Base-by-base conservation (phyloP, 2,329 filamentous ascomycete genomes). In the Colletotrichum tofieldiae region DNA sequence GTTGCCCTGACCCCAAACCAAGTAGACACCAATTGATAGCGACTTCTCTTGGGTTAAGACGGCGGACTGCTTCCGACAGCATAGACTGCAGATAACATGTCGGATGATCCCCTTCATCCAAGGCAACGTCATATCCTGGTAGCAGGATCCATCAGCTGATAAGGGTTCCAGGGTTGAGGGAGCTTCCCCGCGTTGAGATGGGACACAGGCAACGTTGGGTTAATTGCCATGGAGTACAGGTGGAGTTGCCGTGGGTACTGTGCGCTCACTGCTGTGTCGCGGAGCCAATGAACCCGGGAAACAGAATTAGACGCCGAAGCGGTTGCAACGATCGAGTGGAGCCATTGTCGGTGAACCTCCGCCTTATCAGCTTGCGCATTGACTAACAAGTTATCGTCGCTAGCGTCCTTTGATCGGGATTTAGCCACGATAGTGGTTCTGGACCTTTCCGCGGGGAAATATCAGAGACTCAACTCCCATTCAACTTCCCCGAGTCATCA, bases 381-480 rank as follows among this genome's bases (percentile, higher is more conserved):
- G 69, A 72, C 69, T 69, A 72, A 72, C 59, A 59, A 47, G 45
- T 60, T 69, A 64, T 47, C 52, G 29, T 14, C 39, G 43, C 65
- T 69, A 72, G 65, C 54, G 65, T 63, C 65, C 16, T 47, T 60
- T 39, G 37, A 35, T 64, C 59, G 59, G 56, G 37, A 39, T 54
- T 64, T 47, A 26, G 43, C 52, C 58, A 64, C 23, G 65, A 60
- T 64, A 69, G 32, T 64, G 39, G 54, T 35, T 60, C 59, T 69
- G 69, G 69, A 69, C 49, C 69, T 72, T 72, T 72, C 69, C 69
- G 69, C 69, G 69, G 69, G 69, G 69, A 72, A 72, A 72, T 72
- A 72, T 72, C 69, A 72, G 59, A 55, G 43, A 47, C 59, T 41
- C 65, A 23, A 63, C 39, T 54, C 69, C 65, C 69, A 59, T 45